phyloP scores from a whole-genome alignment of 2,329 filamentous ascomycete genomes.

The Cercospora nicotianae region DNA sequence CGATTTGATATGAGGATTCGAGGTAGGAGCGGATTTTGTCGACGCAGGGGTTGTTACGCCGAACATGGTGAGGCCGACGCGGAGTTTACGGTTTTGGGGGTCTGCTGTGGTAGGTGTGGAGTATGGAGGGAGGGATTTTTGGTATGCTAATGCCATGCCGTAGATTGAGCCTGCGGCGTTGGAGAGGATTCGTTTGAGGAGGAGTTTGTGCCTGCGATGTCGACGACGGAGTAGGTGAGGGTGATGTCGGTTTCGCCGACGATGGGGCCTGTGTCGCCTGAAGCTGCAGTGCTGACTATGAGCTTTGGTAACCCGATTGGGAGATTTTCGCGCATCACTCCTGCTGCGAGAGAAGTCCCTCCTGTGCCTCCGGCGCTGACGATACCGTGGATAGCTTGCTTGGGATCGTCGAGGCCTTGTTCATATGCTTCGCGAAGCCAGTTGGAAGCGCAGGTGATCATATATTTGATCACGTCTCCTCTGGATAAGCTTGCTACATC shows the following conservation, averaged over 20 bases:
- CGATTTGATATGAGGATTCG: constrained; percentile 50
- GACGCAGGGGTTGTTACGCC: constrained; percentile 68
- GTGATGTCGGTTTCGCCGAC: constrained; percentile 68
- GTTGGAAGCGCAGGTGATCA: constrained; percentile 52
- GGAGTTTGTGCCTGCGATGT: constrained; percentile 66
- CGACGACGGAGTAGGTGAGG: constrained; percentile 70
- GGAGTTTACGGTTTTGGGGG: neutral
- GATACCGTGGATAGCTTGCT: constrained; percentile 46
- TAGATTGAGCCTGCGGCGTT: constrained; percentile 64
- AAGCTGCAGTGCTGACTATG: constrained; percentile 69
- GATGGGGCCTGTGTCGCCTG: constrained; percentile 64
- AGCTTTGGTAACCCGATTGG: constrained; percentile 69
- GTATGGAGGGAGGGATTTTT: constrained; percentile 14
- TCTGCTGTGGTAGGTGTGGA: neutral
- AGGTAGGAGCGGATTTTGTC: constrained; percentile 56
- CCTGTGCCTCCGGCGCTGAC: constrained; percentile 63
- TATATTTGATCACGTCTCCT: constrained; percentile 57
- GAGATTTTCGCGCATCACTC: constrained; percentile 60
- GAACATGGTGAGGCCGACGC: constrained; percentile 70
- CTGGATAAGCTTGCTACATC: constrained; percentile 48
- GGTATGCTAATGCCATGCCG: constrained; percentile 57
- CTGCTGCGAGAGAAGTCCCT: constrained; percentile 59
- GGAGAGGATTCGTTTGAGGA: constrained; percentile 58
- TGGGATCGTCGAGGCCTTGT: constrained; percentile 22
- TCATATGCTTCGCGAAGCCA: constrained; percentile 42